These are phyloP conservation scores for Lentinus tigrinus DNA, from an alignment of 768 basidiomycete genomes.

Conservation along the genomic window DNA sequence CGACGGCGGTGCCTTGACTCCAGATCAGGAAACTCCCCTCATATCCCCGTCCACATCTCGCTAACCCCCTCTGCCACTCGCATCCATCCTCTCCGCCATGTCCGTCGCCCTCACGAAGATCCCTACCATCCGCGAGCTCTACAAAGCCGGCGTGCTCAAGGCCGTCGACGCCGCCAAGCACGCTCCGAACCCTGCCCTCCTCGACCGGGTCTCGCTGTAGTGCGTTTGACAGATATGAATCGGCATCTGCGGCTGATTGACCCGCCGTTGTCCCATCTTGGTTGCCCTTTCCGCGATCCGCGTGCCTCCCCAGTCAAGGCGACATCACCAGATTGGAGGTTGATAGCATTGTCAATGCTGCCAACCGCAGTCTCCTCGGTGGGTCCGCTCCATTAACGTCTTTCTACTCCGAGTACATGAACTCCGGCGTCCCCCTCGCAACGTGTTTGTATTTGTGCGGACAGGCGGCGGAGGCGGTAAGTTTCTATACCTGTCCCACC, in stretches of 20 bases:
- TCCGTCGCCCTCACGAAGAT: slow-evolving; percentile 45
- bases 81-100: slow-evolving; percentile 20
- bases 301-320: slow-evolving; percentile 53
- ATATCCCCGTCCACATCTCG: background rate
- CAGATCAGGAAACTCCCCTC: background rate
- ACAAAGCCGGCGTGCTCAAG: slow-evolving; percentile 40
- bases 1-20: background rate
- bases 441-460: background rate
- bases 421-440: background rate
- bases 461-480: slow-evolving; percentile 82
- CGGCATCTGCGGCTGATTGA: background rate
- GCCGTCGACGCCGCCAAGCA: slow-evolving; percentile 36
- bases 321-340: slow-evolving; percentile 73
- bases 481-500: slow-evolving; percentile 17
- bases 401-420: slow-evolving; percentile 5
- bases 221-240: slow-evolving; percentile 35
- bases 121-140: slow-evolving; percentile 55
- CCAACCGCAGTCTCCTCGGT: slow-evolving; percentile 74
- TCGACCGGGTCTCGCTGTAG: slow-evolving; percentile 69
- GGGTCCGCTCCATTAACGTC: slow-evolving; percentile 7
- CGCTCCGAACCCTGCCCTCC: slow-evolving; percentile 35
- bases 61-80: too few species aligned
- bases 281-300: background rate
- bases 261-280: slow-evolving; percentile 5
- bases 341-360: slow-evolving; percentile 82